phyloP scores from a whole-genome alignment of 768 basidiomycete species.

The Russula abietina region DNA sequence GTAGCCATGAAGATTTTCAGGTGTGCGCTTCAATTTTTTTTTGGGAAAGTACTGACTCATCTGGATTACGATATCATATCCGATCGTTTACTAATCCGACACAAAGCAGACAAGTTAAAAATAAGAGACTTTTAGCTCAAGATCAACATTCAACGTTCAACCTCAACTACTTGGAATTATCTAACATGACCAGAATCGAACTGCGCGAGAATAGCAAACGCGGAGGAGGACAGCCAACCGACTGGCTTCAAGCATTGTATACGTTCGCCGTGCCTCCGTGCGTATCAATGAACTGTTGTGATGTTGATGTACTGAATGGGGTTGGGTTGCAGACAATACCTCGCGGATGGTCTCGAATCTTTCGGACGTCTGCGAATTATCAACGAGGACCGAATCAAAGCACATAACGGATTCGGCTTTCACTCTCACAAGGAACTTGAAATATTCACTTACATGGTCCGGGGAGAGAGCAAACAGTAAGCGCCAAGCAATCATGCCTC shows the following conservation, averaged over 20 bases:
- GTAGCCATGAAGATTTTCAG: conserved; percentile 57
- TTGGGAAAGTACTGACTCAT: conserved; percentile 3
- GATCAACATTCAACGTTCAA: too few relatives aligned
- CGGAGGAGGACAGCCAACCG: conserved; percentile 28
- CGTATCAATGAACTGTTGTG: not conserved
- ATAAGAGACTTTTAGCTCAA: too few relatives aligned
- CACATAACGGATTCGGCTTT: conserved; percentile 75
- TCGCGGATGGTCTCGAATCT: conserved; percentile 47
- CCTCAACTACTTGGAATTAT: too few relatives aligned
- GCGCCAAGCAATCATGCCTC: conserved; percentile 35
- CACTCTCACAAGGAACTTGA: conserved; percentile 83
- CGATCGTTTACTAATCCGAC: not conserved
- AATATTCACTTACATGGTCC: conserved; percentile 85
- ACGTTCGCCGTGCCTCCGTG: conserved; percentile 73
- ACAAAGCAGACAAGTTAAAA: too few relatives aligned
- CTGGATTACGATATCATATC: not conserved
- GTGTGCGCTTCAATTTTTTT: too few relatives aligned
- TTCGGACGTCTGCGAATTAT: conserved; percentile 82
- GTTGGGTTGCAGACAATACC: conserved; percentile 39
- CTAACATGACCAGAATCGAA: conserved; percentile 15
- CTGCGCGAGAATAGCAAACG: conserved; percentile 18
- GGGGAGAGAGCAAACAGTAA: conserved; percentile 77
- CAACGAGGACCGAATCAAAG: conserved; percentile 85
- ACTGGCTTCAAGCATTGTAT: conserved; percentile 55
- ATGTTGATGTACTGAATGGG: not conserved